A percentile compares a stretch with the other conserved stretches of the same genome.
phyloP scores from a whole-genome alignment of 495 filamentous ascomycete species.

The Tuber brumale region DNA sequence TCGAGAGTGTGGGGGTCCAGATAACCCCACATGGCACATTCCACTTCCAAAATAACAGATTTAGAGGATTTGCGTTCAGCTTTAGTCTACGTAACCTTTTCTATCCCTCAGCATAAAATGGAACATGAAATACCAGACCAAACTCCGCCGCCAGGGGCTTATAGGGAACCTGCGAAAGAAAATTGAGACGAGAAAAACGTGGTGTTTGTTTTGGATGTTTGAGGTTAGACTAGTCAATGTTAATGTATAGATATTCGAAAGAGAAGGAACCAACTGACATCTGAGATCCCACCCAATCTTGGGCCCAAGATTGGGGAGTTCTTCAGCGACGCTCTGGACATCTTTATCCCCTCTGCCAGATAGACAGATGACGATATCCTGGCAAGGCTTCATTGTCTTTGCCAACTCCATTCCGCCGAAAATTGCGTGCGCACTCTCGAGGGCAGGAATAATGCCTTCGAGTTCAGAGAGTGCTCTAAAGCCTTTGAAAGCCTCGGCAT shows the following conservation, averaged over 20 bases:
- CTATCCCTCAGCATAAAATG: background rate
- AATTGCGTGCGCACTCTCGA: constrained; percentile 90
- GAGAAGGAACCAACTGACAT: constrained; percentile 39
- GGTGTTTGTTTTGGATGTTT: background rate
- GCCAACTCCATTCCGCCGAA: constrained; percentile 82
- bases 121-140: background rate
- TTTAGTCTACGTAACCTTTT: background rate
- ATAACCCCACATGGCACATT: background rate
- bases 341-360: constrained; percentile 95
- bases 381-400: constrained; percentile 78
- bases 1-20: background rate
- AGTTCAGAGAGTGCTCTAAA: constrained; percentile 75
- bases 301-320: constrained; percentile 80
- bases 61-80: background rate
- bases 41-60: background rate
- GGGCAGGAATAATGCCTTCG: constrained; percentile 93
- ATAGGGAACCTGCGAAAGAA: background rate
- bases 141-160: background rate
- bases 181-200: background rate
- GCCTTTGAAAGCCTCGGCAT: constrained; percentile 84
- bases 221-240: background rate
- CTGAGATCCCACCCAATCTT: constrained; percentile 94
- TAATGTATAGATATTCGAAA: background rate
- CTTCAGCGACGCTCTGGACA: constrained; percentile 94
- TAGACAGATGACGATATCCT: constrained; percentile 92